Evolutionary conservation across 306 rosid genomes (phyloP).

Genomic region (Vigna trinervia): DNA sequence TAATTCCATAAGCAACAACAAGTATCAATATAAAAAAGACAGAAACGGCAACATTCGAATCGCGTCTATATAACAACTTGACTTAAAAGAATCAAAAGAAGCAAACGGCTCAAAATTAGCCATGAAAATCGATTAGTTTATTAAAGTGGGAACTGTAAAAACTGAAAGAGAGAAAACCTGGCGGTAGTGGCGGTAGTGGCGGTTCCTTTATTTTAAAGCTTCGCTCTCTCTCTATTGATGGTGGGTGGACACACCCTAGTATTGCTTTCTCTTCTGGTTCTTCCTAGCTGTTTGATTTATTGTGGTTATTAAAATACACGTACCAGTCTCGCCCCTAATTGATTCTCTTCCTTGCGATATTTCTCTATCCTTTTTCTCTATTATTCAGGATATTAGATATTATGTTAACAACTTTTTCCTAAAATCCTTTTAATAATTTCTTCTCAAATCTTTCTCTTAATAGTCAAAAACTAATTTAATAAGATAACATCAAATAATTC

Average conservation of each 20-base stretch:
- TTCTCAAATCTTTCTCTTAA: not conserved
- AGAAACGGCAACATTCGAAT: not conserved
- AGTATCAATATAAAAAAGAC: not conserved
- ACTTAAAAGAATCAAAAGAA: not conserved
- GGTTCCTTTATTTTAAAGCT: not conserved
- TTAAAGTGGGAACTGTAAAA: not conserved
- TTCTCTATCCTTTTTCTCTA: not conserved
- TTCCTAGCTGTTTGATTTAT: slow-evolving; percentile 23
- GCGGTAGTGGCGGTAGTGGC: not conserved
- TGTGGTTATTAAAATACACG: slow-evolving; percentile 13
- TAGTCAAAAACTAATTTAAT: not conserved
- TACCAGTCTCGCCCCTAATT: not conserved
- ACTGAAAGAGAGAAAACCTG: slow-evolving; percentile 36
- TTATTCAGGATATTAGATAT: not conserved
- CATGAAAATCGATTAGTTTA: not conserved
- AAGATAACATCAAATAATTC: too few species aligned
- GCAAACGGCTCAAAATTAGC: not conserved
- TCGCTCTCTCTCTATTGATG: slow-evolving; percentile 28
- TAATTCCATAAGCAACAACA: not conserved
- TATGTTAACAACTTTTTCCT: too few species aligned
- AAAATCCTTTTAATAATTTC: too few species aligned
- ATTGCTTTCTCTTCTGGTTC: not conserved
- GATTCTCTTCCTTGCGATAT: not conserved
- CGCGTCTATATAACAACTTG: not conserved
- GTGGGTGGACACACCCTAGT: slow-evolving; percentile 1